Evolutionary conservation across 805 yeast species (phyloP).

Genomic region (Myxozyma melibiosi): DNA sequence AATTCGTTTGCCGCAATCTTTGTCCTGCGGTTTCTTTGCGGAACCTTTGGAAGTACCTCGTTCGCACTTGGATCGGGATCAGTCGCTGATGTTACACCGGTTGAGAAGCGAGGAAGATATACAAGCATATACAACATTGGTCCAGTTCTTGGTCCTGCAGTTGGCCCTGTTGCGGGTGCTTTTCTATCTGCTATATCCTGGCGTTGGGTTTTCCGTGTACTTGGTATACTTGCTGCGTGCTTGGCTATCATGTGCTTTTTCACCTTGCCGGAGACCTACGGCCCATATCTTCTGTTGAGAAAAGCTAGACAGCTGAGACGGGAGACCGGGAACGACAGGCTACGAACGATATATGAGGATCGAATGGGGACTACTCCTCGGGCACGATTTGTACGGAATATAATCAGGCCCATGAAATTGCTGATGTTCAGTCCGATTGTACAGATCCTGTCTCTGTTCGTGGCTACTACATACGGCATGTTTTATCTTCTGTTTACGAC

Average conservation of each 20-base stretch:
- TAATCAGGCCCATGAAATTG: constrained; percentile 58
- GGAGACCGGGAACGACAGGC: constrained; percentile 55
- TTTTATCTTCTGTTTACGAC: constrained; percentile 62
- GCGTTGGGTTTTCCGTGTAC: constrained; percentile 67
- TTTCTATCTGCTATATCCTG: constrained; percentile 56
- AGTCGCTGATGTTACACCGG: constrained; percentile 58
- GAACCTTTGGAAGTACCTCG: constrained; percentile 66
- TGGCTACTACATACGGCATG: constrained; percentile 69
- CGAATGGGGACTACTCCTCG: constrained; percentile 34
- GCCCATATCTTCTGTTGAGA: constrained; percentile 53
- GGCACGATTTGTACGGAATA: constrained; percentile 40
- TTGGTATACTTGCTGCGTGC: constrained; percentile 56
- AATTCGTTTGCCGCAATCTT: constrained; percentile 58
- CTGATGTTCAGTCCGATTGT: constrained; percentile 63
- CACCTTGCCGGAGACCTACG: constrained; percentile 59
- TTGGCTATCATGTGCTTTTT: constrained; percentile 49
- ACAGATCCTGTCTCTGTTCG: constrained; percentile 59
- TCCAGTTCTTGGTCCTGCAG: constrained; percentile 61
- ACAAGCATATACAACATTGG: constrained; percentile 61
- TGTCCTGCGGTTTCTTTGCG: constrained; percentile 62
- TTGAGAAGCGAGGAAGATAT: constrained; percentile 46
- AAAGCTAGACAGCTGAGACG: constrained; percentile 54
- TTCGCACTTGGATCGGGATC: constrained; percentile 70
- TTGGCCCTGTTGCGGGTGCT: constrained; percentile 53
- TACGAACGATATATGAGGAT: constrained; percentile 61